Evolutionary conservation across 2,329 filamentous ascomycete species (phyloP), one percentile per base, ranked within the genome.

Genomic region (Paecilomyces niveus): DNA sequence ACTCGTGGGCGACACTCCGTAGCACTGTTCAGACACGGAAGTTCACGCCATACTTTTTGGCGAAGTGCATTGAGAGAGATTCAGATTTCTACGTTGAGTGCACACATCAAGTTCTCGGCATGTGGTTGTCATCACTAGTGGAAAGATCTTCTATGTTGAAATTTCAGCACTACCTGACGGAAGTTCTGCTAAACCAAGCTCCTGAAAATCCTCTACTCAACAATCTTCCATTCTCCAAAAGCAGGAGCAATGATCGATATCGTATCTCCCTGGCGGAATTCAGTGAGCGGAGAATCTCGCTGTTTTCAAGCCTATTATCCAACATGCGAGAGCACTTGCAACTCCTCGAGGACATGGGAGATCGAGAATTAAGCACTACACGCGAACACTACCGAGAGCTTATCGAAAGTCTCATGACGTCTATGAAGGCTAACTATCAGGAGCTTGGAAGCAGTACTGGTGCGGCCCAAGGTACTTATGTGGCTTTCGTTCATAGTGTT

Each of bases 381-480:
- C 69, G 66, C 24, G 72, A 76, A 57, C 73, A 76, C 32, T 86
- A 85, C 63, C 73, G 72, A 1, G 72, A 78, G 10, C 73, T 85
- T 50, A 74, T 87, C 8, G 78, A 79, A 59, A 70, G 75, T n/a
- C 67, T 86, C 59, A 87, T 87, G 85, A 72, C 71, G 7, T 74
- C 80, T 1, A 86, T 88, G 83, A 85, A 83, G 66, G 72, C 72
- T 39, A 85, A 85, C 59, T 87, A 86, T 59, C 77, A 80, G 58
- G 82, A 85, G 59, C 72, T 85, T 5, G 75, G 77, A 3, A 72
- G 65, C 50, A 67, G 67, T 8, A 62, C 64, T 39, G 64, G 67
- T 26, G 61, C 67, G 52, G 67, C 65, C 2, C 78, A 79, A 54
- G 81, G 83, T 10, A 74, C 78, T 2, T 87, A 87, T 64, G 82